Conservation (phyloP, 805 yeast species). For the Pichia nanzhaoensis region DNA sequence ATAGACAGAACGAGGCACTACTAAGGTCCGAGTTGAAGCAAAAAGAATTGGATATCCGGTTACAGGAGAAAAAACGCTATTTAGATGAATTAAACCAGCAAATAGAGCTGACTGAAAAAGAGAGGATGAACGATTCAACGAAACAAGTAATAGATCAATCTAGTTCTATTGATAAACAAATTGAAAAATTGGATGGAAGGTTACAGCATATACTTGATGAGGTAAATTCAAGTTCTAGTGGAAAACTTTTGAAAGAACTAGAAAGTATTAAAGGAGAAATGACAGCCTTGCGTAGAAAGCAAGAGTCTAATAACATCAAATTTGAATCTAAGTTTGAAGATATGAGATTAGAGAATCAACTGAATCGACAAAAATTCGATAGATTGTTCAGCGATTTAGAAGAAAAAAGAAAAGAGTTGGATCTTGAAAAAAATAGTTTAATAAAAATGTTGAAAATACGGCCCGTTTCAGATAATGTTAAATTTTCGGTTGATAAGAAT, state of each 20-base stretch:
- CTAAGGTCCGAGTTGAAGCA: neutral
- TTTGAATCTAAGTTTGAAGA: conserved; percentile 65
- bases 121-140: neutral
- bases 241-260: conserved; percentile 17
- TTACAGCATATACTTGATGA: conserved; percentile 15
- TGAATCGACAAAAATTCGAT: conserved; percentile 22
- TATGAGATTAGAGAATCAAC: conserved; percentile 44
- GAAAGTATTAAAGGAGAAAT: conserved; percentile 20
- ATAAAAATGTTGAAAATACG: conserved; percentile 17
- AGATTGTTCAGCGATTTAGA: conserved; percentile 22
- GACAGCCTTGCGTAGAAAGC: conserved; percentile 19
- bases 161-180: conserved; percentile 7
- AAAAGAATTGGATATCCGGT: conserved; percentile 3
- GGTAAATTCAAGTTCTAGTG: conserved; percentile 15
- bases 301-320: conserved; percentile 50
- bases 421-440: conserved; percentile 22
- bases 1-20: neutral
- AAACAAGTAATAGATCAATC: conserved; percentile 2
- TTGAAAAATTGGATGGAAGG: conserved; percentile 12
- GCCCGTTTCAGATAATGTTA: neutral
- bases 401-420: conserved; percentile 22
- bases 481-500: too few species aligned
- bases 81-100: conserved; percentile 5
- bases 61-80: conserved; percentile 10
- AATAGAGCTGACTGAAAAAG: conserved; percentile 1